phyloP scores from a whole-genome alignment of 139 green algal species.

The Ostreobium quekettii region DNA sequence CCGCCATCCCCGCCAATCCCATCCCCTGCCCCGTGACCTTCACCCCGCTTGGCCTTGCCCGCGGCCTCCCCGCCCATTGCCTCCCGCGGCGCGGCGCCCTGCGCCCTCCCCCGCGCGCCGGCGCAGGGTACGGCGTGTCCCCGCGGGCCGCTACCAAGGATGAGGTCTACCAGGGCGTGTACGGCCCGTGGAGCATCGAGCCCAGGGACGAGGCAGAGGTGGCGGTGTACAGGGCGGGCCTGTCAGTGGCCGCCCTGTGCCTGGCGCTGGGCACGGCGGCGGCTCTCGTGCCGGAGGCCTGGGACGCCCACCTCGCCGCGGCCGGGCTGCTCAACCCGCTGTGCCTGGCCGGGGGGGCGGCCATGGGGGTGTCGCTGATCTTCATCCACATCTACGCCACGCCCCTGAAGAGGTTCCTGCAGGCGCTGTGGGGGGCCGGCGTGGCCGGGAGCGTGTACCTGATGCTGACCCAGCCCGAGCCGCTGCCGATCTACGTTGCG shows the following conservation, averaged over 20 bases:
- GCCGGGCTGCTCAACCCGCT: constrained; percentile 16
- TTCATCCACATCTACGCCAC: constrained; percentile 91
- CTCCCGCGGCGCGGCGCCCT: too few relatives aligned
- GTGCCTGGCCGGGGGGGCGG: constrained; percentile 31
- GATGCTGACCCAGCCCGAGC: constrained; percentile 32
- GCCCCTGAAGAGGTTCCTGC: constrained; percentile 64
- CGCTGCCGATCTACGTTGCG: constrained; percentile 51
- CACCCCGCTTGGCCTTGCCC: too few relatives aligned
- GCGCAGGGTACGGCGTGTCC: too few relatives aligned
- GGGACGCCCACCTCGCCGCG: not conserved
- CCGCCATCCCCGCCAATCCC: too few relatives aligned
- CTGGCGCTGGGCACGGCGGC: constrained; percentile 23
- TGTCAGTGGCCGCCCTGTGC: constrained; percentile 32
- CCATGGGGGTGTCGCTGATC: constrained; percentile 59
- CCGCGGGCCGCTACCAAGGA: not conserved
- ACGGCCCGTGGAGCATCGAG: constrained; percentile 48
- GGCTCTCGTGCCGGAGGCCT: constrained; percentile 21
- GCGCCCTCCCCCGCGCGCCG: too few relatives aligned
- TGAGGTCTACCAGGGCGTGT: constrained; percentile 41
- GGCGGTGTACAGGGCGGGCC: constrained; percentile 41
- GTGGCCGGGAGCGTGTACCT: constrained; percentile 41
- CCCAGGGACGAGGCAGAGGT: constrained; percentile 45
- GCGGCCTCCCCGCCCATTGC: too few relatives aligned
- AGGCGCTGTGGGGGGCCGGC: constrained; percentile 57
- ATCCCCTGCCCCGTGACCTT: too few relatives aligned